These are phyloP conservation scores for Phytophthora capsici DNA, from an alignment of 352 stramenopile species.

Conservation along the genomic window DNA sequence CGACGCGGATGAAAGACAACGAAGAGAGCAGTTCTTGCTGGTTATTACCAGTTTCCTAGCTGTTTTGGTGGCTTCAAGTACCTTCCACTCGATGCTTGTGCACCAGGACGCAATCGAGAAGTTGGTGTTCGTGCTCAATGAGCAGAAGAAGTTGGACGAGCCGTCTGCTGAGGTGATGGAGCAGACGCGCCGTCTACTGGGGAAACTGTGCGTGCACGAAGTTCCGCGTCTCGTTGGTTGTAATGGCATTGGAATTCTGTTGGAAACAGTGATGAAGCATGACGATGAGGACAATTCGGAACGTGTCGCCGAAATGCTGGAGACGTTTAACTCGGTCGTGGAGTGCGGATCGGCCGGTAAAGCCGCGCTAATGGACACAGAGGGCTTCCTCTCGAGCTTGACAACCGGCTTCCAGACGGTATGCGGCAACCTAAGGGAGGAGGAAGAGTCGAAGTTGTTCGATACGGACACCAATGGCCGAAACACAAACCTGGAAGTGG, in stretches of 20 bases:
- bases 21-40: slow-evolving; percentile 31
- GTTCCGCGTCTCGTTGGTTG: slow-evolving; percentile 66
- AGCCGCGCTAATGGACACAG: slow-evolving; percentile 54
- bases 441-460: slow-evolving; percentile 29
- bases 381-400: slow-evolving; percentile 54
- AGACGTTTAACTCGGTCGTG: slow-evolving; percentile 71
- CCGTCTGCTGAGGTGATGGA: slow-evolving; percentile 35
- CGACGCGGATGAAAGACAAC: slow-evolving; percentile 16
- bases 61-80: slow-evolving; percentile 29
- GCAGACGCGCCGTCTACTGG: slow-evolving; percentile 54
- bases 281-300: slow-evolving; percentile 20
- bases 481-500: slow-evolving; percentile 51
- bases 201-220: slow-evolving; percentile 65
- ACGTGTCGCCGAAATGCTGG: slow-evolving; percentile 53
- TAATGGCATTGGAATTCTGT: slow-evolving; percentile 68
- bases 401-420: slow-evolving; percentile 37
- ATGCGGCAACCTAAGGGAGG: slow-evolving; percentile 28
- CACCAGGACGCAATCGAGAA: slow-evolving; percentile 66
- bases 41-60: slow-evolving; percentile 58
- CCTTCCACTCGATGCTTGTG: slow-evolving; percentile 54
- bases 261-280: slow-evolving; percentile 47
- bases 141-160: slow-evolving; percentile 40
- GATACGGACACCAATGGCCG: slow-evolving; percentile 22
- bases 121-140: slow-evolving; percentile 57
- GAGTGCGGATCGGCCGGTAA: slow-evolving; percentile 53